Conservation (phyloP, 345 rosid species). For the Eucalyptus pauciflora region DNA sequence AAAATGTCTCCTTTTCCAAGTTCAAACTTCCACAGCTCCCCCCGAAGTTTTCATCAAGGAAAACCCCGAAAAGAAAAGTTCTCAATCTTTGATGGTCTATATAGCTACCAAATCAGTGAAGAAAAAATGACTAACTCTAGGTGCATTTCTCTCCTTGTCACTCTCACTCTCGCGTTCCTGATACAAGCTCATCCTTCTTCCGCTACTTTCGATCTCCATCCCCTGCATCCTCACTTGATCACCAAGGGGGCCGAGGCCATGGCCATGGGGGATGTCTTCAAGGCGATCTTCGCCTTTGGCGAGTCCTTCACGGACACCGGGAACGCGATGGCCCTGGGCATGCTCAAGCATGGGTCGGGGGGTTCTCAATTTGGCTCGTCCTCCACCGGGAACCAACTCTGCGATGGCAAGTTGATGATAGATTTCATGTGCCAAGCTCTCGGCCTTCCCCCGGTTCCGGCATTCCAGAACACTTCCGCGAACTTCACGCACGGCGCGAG, state of each 20-base stretch:
- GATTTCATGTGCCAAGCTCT: conserved; percentile 22
- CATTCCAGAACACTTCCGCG: neutral
- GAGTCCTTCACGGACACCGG: conserved; percentile 36
- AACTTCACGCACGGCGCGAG: conserved; percentile 12
- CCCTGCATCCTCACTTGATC: neutral
- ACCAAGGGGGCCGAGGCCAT: neutral
- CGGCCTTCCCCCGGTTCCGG: conserved; percentile 10
- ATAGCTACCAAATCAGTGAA: neutral
- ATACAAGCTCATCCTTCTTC: neutral
- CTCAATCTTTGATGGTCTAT: neutral
- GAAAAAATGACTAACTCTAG: neutral
- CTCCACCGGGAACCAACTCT: neutral
- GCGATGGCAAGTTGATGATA: conserved; percentile 6
- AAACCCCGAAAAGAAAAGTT: neutral
- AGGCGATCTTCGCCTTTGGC: conserved; percentile 21
- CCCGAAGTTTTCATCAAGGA: neutral
- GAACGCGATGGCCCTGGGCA: conserved; percentile 14
- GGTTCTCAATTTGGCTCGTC: neutral
- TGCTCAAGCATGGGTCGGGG: neutral
- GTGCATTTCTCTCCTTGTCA: neutral
- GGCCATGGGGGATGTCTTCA: neutral
- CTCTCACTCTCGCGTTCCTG: neutral
- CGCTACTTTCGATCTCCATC: neutral
- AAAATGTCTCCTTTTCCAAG: neutral
- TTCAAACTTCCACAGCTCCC: neutral